These are phyloP conservation scores for Aethionema arabicum DNA, from an alignment of 345 rosid species.

Conservation along the genomic window DNA sequence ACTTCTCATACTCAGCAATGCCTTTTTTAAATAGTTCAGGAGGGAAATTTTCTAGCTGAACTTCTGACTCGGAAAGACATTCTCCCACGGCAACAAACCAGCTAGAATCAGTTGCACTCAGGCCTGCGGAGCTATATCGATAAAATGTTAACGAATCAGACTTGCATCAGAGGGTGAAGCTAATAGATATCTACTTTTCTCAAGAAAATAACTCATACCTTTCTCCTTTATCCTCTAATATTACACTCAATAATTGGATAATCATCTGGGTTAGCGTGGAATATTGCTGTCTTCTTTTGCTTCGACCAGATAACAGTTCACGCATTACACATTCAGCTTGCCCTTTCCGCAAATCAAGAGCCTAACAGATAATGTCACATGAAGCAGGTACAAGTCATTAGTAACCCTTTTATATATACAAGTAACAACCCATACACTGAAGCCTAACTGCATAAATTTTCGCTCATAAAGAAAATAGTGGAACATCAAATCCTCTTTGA, in stretches of 20 bases:
- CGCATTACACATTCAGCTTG: constrained; percentile 64
- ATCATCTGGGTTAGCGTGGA: constrained; percentile 58
- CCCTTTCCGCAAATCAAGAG: constrained; percentile 65
- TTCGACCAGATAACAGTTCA: constrained; percentile 54
- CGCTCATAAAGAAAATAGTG: background rate
- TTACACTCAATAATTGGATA: constrained; percentile 50
- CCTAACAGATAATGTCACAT: constrained; percentile 41
- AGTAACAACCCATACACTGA: background rate
- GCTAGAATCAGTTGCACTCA: constrained; percentile 46
- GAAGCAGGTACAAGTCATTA: constrained; percentile 9
- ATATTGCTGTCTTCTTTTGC: constrained; percentile 49
- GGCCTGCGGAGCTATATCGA: constrained; percentile 45
- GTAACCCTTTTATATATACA: background rate
- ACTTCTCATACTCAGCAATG: constrained; percentile 42
- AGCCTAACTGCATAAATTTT: background rate
- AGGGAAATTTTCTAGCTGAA: constrained; percentile 39
- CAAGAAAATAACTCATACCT: constrained; percentile 41
- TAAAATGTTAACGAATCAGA: constrained; percentile 20
- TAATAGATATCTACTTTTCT: background rate
- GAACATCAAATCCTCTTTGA: background rate
- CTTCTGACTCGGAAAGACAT: constrained; percentile 44
- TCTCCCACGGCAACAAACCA: constrained; percentile 60
- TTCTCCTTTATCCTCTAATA: constrained; percentile 53
- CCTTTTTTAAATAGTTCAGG: constrained; percentile 39
- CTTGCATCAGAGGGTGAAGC: constrained; percentile 4